A percentile compares a stretch with the other conserved stretches of the same genome.
phyloP scores from a whole-genome alignment of 2,329 filamentous ascomycete genomes.

The Fusarium liriodendri region DNA sequence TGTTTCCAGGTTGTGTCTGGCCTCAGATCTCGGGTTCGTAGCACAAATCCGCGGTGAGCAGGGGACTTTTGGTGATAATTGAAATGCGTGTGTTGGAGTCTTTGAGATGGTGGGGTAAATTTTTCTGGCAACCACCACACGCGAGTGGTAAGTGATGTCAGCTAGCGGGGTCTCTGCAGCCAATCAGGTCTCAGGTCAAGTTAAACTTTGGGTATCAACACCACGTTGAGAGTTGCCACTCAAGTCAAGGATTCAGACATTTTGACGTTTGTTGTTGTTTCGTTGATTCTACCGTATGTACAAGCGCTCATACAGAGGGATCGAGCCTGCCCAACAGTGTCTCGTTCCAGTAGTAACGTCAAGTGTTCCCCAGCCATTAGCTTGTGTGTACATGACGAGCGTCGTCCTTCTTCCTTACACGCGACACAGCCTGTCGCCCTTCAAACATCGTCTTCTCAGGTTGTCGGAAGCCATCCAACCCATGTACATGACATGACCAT shows the following conservation, averaged over 20 bases:
- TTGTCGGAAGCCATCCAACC: conserved; percentile 38
- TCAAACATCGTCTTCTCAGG: conserved; percentile 14
- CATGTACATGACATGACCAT: conserved; percentile 15
- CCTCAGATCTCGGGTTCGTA: conserved; percentile 34
- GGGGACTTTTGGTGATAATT: conserved; percentile 40
- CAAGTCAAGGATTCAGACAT: neutral
- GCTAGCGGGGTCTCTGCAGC: conserved; percentile 15
- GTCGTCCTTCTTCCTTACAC: conserved; percentile 26
- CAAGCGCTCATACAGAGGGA: conserved; percentile 9
- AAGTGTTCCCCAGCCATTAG: conserved; percentile 12
- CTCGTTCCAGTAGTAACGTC: conserved; percentile 13
- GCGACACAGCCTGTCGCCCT: conserved; percentile 7
- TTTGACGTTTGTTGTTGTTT: conserved; percentile 9
- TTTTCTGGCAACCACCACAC: conserved; percentile 43
- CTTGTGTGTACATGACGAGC: conserved; percentile 21
- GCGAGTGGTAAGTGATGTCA: conserved; percentile 47
- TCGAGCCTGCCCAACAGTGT: conserved; percentile 5
- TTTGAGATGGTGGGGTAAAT: conserved; percentile 54
- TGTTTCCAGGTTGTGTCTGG: conserved; percentile 21
- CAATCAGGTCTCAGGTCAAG: conserved; percentile 19
- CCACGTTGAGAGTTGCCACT: neutral
- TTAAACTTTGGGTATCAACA: neutral
- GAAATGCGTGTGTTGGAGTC: conserved; percentile 38
- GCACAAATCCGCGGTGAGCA: conserved; percentile 25
- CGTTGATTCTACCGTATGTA: conserved; percentile 27